Base-by-base conservation (phyloP, 805 yeast species). In the Candida multigemmis region DNA sequence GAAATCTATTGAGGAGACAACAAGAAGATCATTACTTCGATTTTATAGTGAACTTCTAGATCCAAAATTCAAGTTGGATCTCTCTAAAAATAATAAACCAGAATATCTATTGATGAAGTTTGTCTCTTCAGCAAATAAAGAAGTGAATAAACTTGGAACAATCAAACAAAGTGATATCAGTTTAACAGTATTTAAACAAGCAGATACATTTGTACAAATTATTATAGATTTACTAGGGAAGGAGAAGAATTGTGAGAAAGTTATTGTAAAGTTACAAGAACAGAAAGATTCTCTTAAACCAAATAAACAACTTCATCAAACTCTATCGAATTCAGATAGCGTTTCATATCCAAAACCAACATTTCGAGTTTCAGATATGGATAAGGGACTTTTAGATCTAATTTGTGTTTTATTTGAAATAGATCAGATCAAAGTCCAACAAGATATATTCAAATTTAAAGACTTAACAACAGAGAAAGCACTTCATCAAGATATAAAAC, bases 21-120 rank as follows among this genome's bases (percentile, higher is more conserved):
- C 77, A 8, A 59, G 81, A 34, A 55, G 80, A 19, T 66, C 77
- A 26, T 58, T 77, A 24, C 48, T 80, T 14, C 68, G 81, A 14
- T 64, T 78, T 31, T 79, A 80, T 46, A 75, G 74, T 30, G 77
- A 74, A 23, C 39, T 74, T 16, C 52, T 77, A 19, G 68, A 65
- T 26, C 73, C 77, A 4, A 49, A 38, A 15, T 54, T 56, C 38
- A 57, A 53, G 19, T 36, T 36, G 7, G 64, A 59, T 16, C 38
- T 58, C 16, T 32, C 35, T 16, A 37, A 49, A 2, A 50, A 48
- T 22, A 49, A 48, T 32, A 46, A 55, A 17, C 56, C 63, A 4
- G 68, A 62, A 31, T 74, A 69, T 27, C 41, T 74, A 19, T 59
- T 74, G 2, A 60, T 71, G 46, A 53, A 62, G 37, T 75, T 74